These are phyloP conservation scores for Fermentozyma sake DNA, from an alignment of 1,139 yeast species.

Conservation along the genomic window DNA sequence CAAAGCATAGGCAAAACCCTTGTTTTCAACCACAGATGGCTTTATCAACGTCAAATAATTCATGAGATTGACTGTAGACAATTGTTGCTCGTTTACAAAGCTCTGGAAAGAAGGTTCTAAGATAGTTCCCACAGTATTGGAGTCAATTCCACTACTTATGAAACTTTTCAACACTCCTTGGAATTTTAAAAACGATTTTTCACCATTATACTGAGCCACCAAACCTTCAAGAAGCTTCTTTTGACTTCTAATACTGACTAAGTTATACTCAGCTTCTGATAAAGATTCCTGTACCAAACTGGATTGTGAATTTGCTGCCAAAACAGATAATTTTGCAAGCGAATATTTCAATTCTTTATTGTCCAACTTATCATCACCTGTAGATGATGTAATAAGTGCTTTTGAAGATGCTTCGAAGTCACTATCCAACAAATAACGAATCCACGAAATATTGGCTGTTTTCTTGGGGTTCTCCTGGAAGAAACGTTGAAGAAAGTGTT, in stretches of 20 bases:
- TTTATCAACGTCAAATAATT: constrained; percentile 54
- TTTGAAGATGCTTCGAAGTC: constrained; percentile 49
- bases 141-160: constrained; percentile 16
- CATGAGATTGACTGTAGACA: constrained; percentile 46
- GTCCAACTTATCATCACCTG: constrained; percentile 38
- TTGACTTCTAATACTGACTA: constrained; percentile 48
- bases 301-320: constrained; percentile 21
- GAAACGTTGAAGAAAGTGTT: constrained; percentile 47
- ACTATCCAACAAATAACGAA: constrained; percentile 52
- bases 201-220: constrained; percentile 19
- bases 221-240: constrained; percentile 32
- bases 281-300: constrained; percentile 26
- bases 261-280: constrained; percentile 43
- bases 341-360: constrained; percentile 59
- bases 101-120: constrained; percentile 29
- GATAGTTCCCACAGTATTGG: constrained; percentile 12
- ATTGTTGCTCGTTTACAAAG: constrained; percentile 34
- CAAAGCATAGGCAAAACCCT: constrained; percentile 34
- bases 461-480: constrained; percentile 43
- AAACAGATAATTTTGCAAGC: constrained; percentile 58
- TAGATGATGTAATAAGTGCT: constrained; percentile 36
- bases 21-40: constrained; percentile 19
- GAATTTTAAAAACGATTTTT: constrained; percentile 16
- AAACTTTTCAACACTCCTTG: constrained; percentile 18
- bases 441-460: constrained; percentile 69